These are phyloP conservation scores for Schwanniomyces vanrijiae DNA, from an alignment of 805 yeast genomes.

Conservation along the genomic window DNA sequence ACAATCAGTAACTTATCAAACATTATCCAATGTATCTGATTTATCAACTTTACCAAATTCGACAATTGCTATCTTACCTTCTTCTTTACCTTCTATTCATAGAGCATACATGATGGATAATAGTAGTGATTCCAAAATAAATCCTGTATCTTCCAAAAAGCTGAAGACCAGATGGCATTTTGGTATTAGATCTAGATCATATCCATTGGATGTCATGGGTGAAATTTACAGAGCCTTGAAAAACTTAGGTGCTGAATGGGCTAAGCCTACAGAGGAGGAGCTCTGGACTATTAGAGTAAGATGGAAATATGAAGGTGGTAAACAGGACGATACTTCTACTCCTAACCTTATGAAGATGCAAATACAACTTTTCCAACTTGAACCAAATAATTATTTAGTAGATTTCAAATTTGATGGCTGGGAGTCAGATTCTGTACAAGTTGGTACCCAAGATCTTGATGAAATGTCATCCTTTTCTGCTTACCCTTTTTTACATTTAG, in stretches of 20 bases:
- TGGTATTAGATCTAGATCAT: conserved; percentile 93
- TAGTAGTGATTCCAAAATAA: conserved; percentile 28
- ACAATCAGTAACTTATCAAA: conserved; percentile 47
- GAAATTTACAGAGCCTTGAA: conserved; percentile 93
- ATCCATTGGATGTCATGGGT: conserved; percentile 98
- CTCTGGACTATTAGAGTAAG: conserved; percentile 94
- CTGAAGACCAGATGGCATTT: conserved; percentile 98
- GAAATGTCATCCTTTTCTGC: conserved; percentile 91
- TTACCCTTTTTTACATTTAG: conserved; percentile 89
- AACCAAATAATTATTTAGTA: conserved; percentile 92
- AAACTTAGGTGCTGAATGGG: conserved; percentile 96
- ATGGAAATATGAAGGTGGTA: conserved; percentile 73
- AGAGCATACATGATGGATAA: conserved; percentile 83
- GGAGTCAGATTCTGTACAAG: conserved; percentile 46
- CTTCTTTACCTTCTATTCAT: conserved; percentile 92
- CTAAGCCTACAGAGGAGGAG: conserved; percentile 90
- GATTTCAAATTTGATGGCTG: conserved; percentile 98
- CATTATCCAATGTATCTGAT: conserved; percentile 47
- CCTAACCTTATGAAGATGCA: conserved; percentile 95
- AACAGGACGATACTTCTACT: conserved; percentile 35
- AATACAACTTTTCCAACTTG: conserved; percentile 91
- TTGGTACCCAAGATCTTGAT: conserved; percentile 43
- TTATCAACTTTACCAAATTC: conserved; percentile 61
- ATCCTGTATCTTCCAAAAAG: conserved; percentile 70
- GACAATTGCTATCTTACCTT: conserved; percentile 89